Percentiles rank a stretch among this genome's conserved stretches.
Evolutionary conservation across 2,329 filamentous ascomycete genomes (phyloP).

Genomic region (Myriosclerotinia duriaeana): DNA sequence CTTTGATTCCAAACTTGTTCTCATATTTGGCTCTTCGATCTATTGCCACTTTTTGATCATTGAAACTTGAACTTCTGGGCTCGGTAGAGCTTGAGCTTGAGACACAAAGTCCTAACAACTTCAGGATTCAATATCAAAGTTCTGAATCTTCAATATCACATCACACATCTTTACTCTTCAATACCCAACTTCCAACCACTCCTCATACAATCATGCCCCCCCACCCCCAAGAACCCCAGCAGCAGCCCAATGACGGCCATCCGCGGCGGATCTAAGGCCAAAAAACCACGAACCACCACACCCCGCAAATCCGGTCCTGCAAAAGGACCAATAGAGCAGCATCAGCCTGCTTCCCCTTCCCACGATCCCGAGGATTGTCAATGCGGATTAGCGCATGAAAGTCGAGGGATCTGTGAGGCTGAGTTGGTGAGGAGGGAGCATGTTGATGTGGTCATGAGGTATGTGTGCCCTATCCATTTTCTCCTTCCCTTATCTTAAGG

Average conservation of each 20-base stretch:
- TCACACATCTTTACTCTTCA: neutral
- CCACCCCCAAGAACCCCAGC: neutral
- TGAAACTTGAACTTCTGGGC: too few relatives aligned
- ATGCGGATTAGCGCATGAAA: neutral
- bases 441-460: conserved; percentile 4
- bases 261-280: neutral
- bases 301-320: neutral
- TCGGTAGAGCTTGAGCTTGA: too few relatives aligned
- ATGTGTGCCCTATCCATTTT: neutral
- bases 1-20: too few relatives aligned
- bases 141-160: too few relatives aligned
- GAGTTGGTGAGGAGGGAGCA: neutral
- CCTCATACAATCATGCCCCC: neutral
- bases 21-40: too few relatives aligned
- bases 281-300: neutral
- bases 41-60: too few relatives aligned
- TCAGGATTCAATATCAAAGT: too few relatives aligned
- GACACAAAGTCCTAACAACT: too few relatives aligned
- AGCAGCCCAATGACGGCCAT: neutral
- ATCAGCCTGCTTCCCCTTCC: too few relatives aligned
- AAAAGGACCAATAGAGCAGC: neutral
- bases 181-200: neutral
- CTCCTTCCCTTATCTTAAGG: too few relatives aligned
- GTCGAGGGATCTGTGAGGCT: neutral
- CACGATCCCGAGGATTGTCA: neutral